phyloP scores from a whole-genome alignment of 2,329 filamentous ascomycete genomes.

The Pezizomycotina sp. region DNA sequence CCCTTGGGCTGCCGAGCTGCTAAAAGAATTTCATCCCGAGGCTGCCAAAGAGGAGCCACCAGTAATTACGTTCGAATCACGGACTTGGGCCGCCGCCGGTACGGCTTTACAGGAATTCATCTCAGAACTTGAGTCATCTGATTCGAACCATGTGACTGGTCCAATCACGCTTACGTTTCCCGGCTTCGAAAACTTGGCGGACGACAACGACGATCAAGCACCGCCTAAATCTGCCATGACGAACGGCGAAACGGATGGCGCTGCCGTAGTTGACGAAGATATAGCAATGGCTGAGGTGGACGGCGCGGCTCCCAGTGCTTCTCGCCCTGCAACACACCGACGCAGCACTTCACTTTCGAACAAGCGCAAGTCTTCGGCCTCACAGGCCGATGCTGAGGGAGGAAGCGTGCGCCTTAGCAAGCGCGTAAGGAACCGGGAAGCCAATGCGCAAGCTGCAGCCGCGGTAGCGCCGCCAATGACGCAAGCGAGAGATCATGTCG shows the following conservation, averaged over 20 bases:
- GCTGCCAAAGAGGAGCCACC: too few species aligned
- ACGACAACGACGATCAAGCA: too few species aligned
- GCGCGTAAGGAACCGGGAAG: constrained; percentile 45
- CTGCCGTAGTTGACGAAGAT: constrained; percentile 19
- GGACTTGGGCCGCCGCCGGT: too few species aligned
- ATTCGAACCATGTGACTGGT: too few species aligned
- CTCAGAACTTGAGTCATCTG: too few species aligned
- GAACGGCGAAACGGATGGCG: constrained; percentile 8
- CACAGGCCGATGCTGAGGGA: constrained; percentile 22
- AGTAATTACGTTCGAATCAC: too few species aligned
- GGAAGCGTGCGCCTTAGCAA: constrained; percentile 35
- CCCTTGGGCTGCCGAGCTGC: too few species aligned
- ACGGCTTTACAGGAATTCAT: too few species aligned
- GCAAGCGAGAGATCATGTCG: constrained; percentile 15
- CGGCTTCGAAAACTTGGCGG: too few species aligned
- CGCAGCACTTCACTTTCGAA: constrained; percentile 23
- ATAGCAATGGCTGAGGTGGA: constrained; percentile 23
- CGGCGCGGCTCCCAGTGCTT: constrained; percentile 10
- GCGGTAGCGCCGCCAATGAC: constrained; percentile 21
- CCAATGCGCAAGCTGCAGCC: constrained; percentile 36
- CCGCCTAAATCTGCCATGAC: too few species aligned
- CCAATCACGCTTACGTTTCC: too few species aligned
- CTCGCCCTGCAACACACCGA: constrained; percentile 10
- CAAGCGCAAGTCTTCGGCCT: constrained; percentile 24
- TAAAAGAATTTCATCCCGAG: too few species aligned